phyloP scores from a whole-genome alignment of 305 asterid genomes.

The Plantago rigida region DNA sequence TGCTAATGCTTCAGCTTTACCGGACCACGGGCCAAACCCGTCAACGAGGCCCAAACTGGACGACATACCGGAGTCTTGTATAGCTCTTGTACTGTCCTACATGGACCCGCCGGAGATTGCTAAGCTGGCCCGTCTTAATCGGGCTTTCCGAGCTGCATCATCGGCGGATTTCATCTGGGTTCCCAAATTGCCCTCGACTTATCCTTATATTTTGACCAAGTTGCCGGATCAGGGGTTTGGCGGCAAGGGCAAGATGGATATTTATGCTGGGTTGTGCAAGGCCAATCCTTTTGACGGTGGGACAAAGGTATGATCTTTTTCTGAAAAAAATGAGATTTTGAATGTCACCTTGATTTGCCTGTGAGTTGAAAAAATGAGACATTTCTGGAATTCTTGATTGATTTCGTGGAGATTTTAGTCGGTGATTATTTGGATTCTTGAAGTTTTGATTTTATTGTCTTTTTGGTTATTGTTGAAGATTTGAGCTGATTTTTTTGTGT shows the following conservation, averaged over 20 bases:
- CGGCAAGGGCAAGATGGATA: constrained; percentile 40
- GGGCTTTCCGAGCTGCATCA: constrained; percentile 60
- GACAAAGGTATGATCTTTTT: constrained; percentile 41
- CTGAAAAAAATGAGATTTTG: no score
- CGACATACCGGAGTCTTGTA: constrained; percentile 66
- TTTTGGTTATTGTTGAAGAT: background rate
- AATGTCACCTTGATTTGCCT: no score
- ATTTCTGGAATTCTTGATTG: background rate
- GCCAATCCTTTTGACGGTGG: constrained; percentile 46
- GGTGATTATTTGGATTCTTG: background rate
- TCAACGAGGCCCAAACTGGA: constrained; percentile 36
- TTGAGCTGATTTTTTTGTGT: background rate
- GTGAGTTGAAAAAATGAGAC: background rate
- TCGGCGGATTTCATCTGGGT: constrained; percentile 71
- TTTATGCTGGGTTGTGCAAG: constrained; percentile 45
- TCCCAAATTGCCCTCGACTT: constrained; percentile 52
- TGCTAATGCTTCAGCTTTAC: constrained; percentile 29
- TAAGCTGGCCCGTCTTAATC: constrained; percentile 49
- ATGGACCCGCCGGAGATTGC: constrained; percentile 70
- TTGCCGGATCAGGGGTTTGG: constrained; percentile 28
- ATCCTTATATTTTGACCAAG: constrained; percentile 32
- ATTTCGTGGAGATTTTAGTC: background rate
- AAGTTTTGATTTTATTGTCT: background rate
- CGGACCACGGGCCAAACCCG: constrained; percentile 23
- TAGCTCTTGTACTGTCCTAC: constrained; percentile 52